Conservation (phyloP, 768 basidiomycete species). For the Leccinum variicolor region DNA sequence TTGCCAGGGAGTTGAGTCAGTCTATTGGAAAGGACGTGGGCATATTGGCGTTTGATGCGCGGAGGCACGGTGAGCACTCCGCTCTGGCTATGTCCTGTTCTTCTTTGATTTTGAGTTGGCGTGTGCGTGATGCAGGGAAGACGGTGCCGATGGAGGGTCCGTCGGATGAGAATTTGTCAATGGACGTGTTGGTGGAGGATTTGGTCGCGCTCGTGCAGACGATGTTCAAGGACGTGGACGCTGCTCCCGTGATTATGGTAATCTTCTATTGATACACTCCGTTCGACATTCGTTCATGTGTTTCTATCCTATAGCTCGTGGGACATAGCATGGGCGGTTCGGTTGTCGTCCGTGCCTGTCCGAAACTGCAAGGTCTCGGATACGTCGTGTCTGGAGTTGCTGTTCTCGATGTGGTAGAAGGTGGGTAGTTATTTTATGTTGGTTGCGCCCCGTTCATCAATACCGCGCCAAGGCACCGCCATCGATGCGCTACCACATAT, state of each 20-base stretch:
- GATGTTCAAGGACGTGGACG: conserved; percentile 61
- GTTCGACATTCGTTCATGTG: not conserved
- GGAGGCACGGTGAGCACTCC: conserved; percentile 74
- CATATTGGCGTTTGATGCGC: conserved; percentile 75
- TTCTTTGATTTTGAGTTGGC: not conserved
- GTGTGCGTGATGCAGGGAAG: conserved; percentile 15
- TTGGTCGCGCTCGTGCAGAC: conserved; percentile 65
- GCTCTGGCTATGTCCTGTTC: not conserved
- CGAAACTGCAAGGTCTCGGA: conserved; percentile 59
- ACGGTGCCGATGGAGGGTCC: conserved; percentile 20
- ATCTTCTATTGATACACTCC: not conserved
- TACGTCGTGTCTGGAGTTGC: conserved; percentile 75
- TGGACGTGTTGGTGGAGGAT: conserved; percentile 71
- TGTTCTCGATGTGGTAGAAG: conserved; percentile 89
- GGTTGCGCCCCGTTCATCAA: not conserved
- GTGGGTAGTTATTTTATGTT: conserved; percentile 34
- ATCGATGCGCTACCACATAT: conserved; percentile 92
- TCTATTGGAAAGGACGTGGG: conserved; percentile 71
- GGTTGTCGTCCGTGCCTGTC: conserved; percentile 71
- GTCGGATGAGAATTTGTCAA: conserved; percentile 46
- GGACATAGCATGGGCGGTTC: conserved; percentile 98
- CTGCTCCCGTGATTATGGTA: conserved; percentile 74
- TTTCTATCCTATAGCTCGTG: conserved; percentile 52
- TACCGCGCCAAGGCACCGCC: conserved; percentile 64
- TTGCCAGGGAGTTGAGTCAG: conserved; percentile 75